phyloP scores from a whole-genome alignment of 202 grass and related monocot genomes.

The Hordeum pubiflorum region DNA sequence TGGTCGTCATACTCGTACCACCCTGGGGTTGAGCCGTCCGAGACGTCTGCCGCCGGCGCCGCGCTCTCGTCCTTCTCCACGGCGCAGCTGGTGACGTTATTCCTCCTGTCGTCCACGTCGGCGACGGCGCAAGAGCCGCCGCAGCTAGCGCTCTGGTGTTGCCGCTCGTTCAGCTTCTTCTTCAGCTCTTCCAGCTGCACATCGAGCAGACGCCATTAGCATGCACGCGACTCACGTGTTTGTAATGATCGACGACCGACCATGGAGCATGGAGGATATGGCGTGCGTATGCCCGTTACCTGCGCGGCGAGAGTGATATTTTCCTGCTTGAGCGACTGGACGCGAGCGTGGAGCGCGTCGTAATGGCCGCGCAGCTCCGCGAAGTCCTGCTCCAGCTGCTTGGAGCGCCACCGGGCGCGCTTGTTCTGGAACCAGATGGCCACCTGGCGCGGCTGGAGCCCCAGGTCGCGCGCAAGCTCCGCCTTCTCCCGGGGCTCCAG shows the following conservation, averaged over 20 bases:
- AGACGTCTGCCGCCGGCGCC: not conserved
- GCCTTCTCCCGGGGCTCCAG: constrained; percentile 67
- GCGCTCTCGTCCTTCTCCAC: not conserved
- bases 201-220: not conserved
- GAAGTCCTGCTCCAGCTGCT: constrained; percentile 82
- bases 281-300: not conserved
- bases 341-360: constrained; percentile 39
- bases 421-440: constrained; percentile 97
- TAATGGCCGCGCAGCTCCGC: constrained; percentile 31
- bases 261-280: not conserved
- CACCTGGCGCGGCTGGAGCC: constrained; percentile 75
- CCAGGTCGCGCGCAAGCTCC: constrained; percentile 62
- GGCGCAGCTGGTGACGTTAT: not conserved
- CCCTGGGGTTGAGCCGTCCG: not conserved
- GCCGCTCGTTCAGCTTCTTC: constrained; percentile 31
- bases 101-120: constrained; percentile 4
- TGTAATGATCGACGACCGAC: not conserved
- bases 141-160: constrained; percentile 24
- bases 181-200: constrained; percentile 53
- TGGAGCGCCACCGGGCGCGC: constrained; percentile 73
- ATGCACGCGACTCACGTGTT: not conserved
- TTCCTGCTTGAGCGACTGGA: constrained; percentile 47
- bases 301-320: constrained; percentile 48
- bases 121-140: not conserved
- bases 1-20: constrained; percentile 4